phyloP scores from a whole-genome alignment of 2,329 filamentous ascomycete genomes.

The Tolypocladium inflatum region DNA sequence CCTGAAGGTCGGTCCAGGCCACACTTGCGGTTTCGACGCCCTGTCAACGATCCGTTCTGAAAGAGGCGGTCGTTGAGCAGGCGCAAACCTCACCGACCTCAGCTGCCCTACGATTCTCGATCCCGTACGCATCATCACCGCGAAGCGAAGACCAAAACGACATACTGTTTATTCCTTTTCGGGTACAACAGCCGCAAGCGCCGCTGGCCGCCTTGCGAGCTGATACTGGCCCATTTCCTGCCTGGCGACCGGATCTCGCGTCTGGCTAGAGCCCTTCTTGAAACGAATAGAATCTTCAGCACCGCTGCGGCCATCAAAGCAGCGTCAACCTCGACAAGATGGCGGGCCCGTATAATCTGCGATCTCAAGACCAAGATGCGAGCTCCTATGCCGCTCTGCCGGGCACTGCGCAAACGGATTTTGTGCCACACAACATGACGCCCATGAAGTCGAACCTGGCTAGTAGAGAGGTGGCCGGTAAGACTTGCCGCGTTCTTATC shows the following conservation, averaged over 20 bases:
- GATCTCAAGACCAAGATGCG: conserved; percentile 16
- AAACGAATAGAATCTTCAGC: not conserved
- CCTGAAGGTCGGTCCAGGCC: not conserved
- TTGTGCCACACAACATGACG: conserved; percentile 21
- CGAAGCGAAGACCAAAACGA: not conserved
- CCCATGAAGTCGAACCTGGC: conserved; percentile 19
- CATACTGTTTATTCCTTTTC: not conserved
- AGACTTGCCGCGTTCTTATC: not conserved
- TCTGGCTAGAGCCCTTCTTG: not conserved
- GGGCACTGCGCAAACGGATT: conserved; percentile 16
- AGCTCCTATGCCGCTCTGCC: conserved; percentile 22
- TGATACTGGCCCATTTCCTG: not conserved
- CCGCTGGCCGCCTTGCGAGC: not conserved
- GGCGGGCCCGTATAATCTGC: conserved; percentile 16
- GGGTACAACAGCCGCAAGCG: not conserved
- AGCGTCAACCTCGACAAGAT: conserved; percentile 10
- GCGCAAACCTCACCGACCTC: not conserved
- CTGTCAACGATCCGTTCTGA: not conserved
- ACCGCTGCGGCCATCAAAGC: not conserved
- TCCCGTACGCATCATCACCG: not conserved
- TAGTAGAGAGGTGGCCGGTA: conserved; percentile 17
- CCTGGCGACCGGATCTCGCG: not conserved
- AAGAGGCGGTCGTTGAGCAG: not conserved
- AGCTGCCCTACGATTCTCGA: not conserved
- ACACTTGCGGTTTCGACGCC: not conserved